phyloP scores from a whole-genome alignment of 1,139 yeast species.

The Lodderomyces pseudojiufengensis region DNA sequence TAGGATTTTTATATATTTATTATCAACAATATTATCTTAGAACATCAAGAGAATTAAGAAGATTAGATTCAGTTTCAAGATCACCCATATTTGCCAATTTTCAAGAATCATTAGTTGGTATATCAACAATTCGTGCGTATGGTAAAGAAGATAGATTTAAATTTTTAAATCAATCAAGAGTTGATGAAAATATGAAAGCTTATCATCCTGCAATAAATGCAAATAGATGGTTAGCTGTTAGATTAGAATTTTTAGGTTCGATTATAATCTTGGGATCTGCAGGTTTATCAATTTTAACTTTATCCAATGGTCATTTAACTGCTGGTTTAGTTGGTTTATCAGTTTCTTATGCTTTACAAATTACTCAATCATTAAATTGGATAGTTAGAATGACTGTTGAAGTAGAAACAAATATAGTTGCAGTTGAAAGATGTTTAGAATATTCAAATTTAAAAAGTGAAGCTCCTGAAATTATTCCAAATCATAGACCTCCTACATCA shows the following conservation, averaged over 20 bases:
- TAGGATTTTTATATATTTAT: conserved; percentile 67
- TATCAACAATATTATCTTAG: conserved; percentile 87
- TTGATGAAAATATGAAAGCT: conserved; percentile 86
- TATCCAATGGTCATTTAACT: conserved; percentile 64
- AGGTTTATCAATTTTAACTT: conserved; percentile 67
- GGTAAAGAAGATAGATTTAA: conserved; percentile 71
- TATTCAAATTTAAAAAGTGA: conserved; percentile 73
- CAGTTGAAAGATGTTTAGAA: conserved; percentile 92
- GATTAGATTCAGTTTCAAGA: conserved; percentile 88
- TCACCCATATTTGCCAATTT: conserved; percentile 96
- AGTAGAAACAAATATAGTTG: conserved; percentile 93
- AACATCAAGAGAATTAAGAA: conserved; percentile 90
- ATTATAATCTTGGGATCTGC: conserved; percentile 83
- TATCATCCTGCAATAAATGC: conserved; percentile 92
- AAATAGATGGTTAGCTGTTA: conserved; percentile 94
- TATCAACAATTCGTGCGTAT: conserved; percentile 86
- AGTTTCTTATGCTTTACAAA: conserved; percentile 85
- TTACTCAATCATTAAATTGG: conserved; percentile 94
- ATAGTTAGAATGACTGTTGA: conserved; percentile 98
- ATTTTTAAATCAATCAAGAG: conserved; percentile 67
- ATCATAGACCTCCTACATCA: conserved; percentile 58
- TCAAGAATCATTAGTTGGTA: conserved; percentile 92
- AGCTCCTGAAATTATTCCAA: conserved; percentile 74
- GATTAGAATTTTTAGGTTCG: conserved; percentile 88
- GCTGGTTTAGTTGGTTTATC: conserved; percentile 94